Evolutionary conservation across 2,329 filamentous ascomycete genomes (phyloP), one percentile per base, ranked within the genome.

Genomic region (Fragosphaeria purpurea): DNA sequence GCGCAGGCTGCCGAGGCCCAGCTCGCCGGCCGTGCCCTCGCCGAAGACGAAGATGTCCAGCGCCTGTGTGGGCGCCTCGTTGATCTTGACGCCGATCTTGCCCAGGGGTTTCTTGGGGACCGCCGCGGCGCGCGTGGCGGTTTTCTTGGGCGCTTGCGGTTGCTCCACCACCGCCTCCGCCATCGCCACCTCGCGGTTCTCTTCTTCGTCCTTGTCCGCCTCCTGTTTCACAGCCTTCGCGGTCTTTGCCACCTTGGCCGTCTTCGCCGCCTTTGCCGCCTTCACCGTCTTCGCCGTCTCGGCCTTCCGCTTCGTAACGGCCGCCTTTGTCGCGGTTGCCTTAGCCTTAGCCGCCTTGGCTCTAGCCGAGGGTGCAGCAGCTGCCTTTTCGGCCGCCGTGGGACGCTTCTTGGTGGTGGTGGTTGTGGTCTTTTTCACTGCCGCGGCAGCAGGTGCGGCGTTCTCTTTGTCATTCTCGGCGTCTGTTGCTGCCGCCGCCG

Each of bases 41-140:
- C 88, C 88, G 59, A 88, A 91, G 48, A 90, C 85, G 61, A 83
- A 91, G 53, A 93, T 72, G 60, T 90, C 81, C 52, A 93, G 74
- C 32, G 73, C 70, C 57, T 80, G 66, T 0, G 73, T 79, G 5
- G 85, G 85, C 12, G 76, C 71, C 31, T 76, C 63, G 64, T 88
- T 89, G 68, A 86, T 79, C 53, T 57, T 54, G 47, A 45, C 45
- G n/a, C 58, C 57, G 22, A 59, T 55, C 58, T 62, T 62, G 47
- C 53, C 54, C 1, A 50, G 44, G 31, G 79, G 80, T 62, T 81
- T 66, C 53, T 60, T 63, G 35, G 57, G 57, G 67, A 73, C 58
- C 50, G 61, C 56, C 45, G 52, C 34, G 6, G 53, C 50, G 40
- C 30, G 32, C 7, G 52, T 38, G 12, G 31, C 35, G 7, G 11